A percentile compares a stretch with the other conserved stretches of the same genome.
phyloP scores from a whole-genome alignment of 2,329 filamentous ascomycete genomes.

The Davidsoniella eucalypti region DNA sequence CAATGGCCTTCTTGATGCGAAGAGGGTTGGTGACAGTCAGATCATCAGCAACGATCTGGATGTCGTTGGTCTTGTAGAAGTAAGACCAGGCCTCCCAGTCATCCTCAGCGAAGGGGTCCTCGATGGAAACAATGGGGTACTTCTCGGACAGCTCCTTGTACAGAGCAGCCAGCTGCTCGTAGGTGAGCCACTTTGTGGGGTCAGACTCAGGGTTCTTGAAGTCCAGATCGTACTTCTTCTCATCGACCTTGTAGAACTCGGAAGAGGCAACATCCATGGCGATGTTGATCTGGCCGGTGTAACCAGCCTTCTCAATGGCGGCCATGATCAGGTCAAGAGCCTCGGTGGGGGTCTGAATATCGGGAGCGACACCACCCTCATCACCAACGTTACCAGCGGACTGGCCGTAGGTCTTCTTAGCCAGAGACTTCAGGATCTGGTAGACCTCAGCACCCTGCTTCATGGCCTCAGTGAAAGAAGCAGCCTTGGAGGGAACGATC shows the following conservation, averaged over 20 bases:
- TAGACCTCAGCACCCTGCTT: conserved; percentile 96
- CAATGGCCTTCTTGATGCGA: conserved; percentile 99
- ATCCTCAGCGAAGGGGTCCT: conserved; percentile 98
- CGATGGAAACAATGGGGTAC: conserved; percentile 97
- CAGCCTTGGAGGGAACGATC: conserved; percentile 74
- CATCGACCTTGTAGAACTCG: conserved; percentile 97
- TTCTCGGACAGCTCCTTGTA: conserved; percentile 80
- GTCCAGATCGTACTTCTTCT: conserved; percentile 99
- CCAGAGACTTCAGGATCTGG: conserved; percentile 89
- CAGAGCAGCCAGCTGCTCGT: conserved; percentile 85
- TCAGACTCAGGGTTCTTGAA: conserved; percentile 99
- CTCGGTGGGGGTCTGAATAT: conserved; percentile 95
- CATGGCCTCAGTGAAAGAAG: conserved; percentile 87
- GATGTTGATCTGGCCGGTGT: conserved; percentile 92
- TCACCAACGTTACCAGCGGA: conserved; percentile 98
- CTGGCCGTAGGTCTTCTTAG: conserved; percentile 99
- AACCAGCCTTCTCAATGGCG: conserved; percentile 86
- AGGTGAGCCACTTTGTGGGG: conserved; percentile 92
- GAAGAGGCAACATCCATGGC: conserved; percentile 98
- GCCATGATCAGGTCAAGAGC: conserved; percentile 91
- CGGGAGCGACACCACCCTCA: conserved; percentile 97
- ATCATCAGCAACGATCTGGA: conserved; percentile 97
- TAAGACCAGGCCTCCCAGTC: conserved; percentile 99
- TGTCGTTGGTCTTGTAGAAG: conserved; percentile 98
- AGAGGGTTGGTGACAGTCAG: conserved; percentile 97